A percentile compares a stretch with the other conserved stretches of the same genome.
Evolutionary conservation across 371 early-diverging fungal genomes (phyloP).

Genomic region (Synchytrium microbalum): DNA sequence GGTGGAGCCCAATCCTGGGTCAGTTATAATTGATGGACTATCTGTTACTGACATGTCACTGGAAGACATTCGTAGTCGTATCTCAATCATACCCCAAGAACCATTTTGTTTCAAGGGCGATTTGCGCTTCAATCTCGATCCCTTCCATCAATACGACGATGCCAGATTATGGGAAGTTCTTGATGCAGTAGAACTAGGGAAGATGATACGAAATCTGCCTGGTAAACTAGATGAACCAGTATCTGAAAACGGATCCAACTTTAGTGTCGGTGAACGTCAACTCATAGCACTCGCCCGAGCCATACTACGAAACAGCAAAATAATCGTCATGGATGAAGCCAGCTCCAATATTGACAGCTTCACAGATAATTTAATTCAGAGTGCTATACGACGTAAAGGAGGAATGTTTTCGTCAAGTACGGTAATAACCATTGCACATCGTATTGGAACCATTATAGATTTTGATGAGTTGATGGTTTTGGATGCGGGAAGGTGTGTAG

Average conservation of each 20-base stretch:
- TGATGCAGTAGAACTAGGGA: slow-evolving; percentile 43
- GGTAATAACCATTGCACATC: slow-evolving; percentile 58
- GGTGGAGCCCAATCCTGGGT: slow-evolving; percentile 46
- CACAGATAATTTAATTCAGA: slow-evolving; percentile 39
- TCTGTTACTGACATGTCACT: slow-evolving; percentile 47
- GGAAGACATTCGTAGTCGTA: slow-evolving; percentile 44
- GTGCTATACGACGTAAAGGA: slow-evolving; percentile 36
- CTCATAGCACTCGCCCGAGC: slow-evolving; percentile 48
- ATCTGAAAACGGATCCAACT: slow-evolving; percentile 57
- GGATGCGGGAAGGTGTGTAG: slow-evolving; percentile 69
- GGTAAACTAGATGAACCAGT: slow-evolving; percentile 30
- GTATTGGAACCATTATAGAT: slow-evolving; percentile 56
- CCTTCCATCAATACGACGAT: slow-evolving; percentile 25
- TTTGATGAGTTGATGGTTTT: slow-evolving; percentile 80
- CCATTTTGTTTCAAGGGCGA: slow-evolving; percentile 44
- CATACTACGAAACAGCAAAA: slow-evolving; percentile 16
- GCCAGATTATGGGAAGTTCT: slow-evolving; percentile 34
- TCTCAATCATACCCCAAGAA: slow-evolving; percentile 56
- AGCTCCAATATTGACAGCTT: slow-evolving; percentile 43
- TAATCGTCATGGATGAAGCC: slow-evolving; percentile 46
- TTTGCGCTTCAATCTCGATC: slow-evolving; percentile 34
- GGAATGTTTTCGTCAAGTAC: slow-evolving; percentile 55
- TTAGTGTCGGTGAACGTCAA: slow-evolving; percentile 76
- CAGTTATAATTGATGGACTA: slow-evolving; percentile 51
- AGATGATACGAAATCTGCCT: slow-evolving; percentile 32